Evolutionary conservation across 208 protist species (phyloP).

Genomic region (Acanthamoeba royreba): DNA sequence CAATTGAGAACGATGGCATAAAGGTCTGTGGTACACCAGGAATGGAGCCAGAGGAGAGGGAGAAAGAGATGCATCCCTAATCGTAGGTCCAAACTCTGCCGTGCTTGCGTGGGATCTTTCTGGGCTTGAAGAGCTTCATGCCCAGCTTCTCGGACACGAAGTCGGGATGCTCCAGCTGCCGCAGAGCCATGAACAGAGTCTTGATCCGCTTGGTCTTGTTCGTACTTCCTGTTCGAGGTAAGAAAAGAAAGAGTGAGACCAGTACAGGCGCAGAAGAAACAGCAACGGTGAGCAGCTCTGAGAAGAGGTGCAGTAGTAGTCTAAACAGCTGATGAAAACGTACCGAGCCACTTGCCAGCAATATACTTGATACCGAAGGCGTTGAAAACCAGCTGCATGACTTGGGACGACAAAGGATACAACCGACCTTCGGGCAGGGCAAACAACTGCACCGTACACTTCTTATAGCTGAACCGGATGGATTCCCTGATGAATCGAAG

Average conservation of each 20-base stretch:
- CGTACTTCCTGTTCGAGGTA: not conserved
- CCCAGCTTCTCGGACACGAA: conserved; percentile 20
- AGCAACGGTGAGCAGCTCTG: not conserved
- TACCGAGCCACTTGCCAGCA: not conserved
- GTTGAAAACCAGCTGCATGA: conserved; percentile 10
- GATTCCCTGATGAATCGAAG: not conserved
- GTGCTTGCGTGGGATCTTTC: not conserved
- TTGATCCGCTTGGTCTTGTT: conserved; percentile 20
- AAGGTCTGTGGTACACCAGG: no score
- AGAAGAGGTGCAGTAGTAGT: not conserved
- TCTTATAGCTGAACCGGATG: not conserved
- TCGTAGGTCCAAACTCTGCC: no score
- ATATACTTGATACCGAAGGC: not conserved
- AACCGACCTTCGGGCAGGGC: not conserved
- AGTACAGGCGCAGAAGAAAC: not conserved
- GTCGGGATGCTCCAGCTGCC: not conserved
- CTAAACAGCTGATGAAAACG: not conserved
- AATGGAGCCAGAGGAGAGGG: no score
- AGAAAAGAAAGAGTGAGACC: not conserved
- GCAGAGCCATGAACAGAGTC: conserved; percentile 8
- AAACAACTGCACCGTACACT: not conserved
- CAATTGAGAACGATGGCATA: no score
- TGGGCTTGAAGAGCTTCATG: conserved; percentile 19
- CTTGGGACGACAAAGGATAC: not conserved
- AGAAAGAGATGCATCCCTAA: no score